Base-by-base conservation (phyloP, 345 rosid genomes). In the Atalantia buxifolia region DNA sequence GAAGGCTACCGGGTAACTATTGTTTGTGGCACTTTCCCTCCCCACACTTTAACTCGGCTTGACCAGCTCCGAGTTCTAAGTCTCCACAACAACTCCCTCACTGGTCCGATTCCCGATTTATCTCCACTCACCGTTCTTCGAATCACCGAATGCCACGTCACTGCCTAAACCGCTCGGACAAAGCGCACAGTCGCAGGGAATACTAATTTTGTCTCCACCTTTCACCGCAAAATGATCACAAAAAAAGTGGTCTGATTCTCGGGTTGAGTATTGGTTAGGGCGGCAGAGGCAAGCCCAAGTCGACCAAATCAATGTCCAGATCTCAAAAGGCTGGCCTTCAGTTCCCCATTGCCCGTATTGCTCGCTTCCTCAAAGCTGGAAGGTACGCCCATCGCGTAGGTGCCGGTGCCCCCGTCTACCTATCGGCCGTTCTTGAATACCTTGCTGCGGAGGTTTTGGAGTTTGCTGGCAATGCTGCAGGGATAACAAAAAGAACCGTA, bases 41-140 rank as follows among this genome's bases (percentile, higher is more conserved):
- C 97, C 4, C 45, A 75, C 61, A 85, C 97, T 28, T 89, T 96
- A 60, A 82, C 92, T 72, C 94, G 88, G 24, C 99, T 96, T 70
- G 96, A 91, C 91, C 97, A 92, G 86, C 97, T 96, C 80, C 93
- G 99, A 33, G 89, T 89, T 72, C 90, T 95, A 24, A 76, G 88
- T 74, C 97, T 96, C 25, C 89, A 65, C 19, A 86, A 90, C 83
- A 96, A 93, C 95, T 92, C 97, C 5, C 87, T 96, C 53, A 83
- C 89, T 56, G 98, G 99, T 36, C 92, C 93, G 1, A 19, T 92
- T 74, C 98, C 99, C 24, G 97, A 93, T 75, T 87, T 93, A 31
- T 92, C 99, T 56, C 7, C 84, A 22, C 95, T 96, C 24, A 22
- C 98, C 97, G 1, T 91, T 92, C 85, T 91, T 95, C 35, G 91